A percentile compares a stretch with the other conserved stretches of the same genome.
Evolutionary conservation across 139 green algal species (phyloP).

Genomic region (Chlorella sp.): DNA sequence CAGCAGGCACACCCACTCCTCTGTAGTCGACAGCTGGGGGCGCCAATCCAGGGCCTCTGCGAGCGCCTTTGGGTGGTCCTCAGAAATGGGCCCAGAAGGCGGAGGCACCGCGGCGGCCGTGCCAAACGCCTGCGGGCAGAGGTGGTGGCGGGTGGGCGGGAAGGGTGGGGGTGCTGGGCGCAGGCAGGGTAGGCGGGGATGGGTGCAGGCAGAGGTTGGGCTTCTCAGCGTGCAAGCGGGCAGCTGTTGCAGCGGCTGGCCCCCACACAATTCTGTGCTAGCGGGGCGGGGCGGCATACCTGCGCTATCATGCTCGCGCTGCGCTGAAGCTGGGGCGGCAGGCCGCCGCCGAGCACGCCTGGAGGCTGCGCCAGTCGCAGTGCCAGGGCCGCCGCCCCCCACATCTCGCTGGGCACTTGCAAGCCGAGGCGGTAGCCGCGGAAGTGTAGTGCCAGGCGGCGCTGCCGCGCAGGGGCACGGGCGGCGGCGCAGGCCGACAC

Average conservation of each 20-base stretch:
- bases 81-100: conserved; percentile 6
- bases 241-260: too few species aligned
- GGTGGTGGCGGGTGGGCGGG: neutral
- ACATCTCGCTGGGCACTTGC: conserved; percentile 40
- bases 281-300: neutral
- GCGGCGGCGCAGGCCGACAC: neutral
- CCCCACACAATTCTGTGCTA: too few species aligned
- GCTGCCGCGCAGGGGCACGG: neutral
- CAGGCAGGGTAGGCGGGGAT: neutral
- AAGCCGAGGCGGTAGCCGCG: conserved; percentile 5
- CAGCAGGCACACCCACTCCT: conserved; percentile 34
- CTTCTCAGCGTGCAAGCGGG: too few species aligned
- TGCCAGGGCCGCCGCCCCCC: conserved; percentile 33
- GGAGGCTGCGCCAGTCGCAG: conserved; percentile 16
- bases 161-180: neutral
- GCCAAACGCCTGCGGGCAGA: conserved; percentile 12
- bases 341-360: neutral
- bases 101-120: neutral
- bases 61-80: conserved; percentile 43
- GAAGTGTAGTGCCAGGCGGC: conserved; percentile 1
- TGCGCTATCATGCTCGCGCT: conserved; percentile 3
- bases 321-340: neutral
- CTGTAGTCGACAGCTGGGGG: conserved; percentile 21
- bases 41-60: conserved; percentile 41
- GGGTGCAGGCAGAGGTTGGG: neutral